Evolutionary conservation across 1,139 yeast species (phyloP).

Genomic region (Magnusiomyces clavatus): DNA sequence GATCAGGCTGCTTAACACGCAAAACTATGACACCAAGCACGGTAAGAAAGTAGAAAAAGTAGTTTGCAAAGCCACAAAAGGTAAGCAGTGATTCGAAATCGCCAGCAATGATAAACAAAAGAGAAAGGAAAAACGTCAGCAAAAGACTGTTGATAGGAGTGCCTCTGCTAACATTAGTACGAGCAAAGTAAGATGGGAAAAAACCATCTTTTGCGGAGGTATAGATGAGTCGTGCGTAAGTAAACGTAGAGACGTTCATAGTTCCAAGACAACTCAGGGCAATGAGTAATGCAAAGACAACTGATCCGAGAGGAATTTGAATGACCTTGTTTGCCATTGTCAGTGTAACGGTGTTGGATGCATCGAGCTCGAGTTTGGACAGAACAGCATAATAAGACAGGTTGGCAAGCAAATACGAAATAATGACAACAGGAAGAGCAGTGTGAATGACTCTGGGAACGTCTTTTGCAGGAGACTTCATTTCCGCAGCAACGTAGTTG

Average conservation of each 20-base stretch:
- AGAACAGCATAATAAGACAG: slow-evolving; percentile 34
- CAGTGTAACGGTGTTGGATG: slow-evolving; percentile 34
- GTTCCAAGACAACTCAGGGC: slow-evolving; percentile 37
- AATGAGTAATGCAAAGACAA: slow-evolving; percentile 31
- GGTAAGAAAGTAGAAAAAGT: slow-evolving; percentile 34
- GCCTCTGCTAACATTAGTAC: slow-evolving; percentile 22
- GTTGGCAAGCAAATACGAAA: slow-evolving; percentile 34
- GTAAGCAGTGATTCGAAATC: slow-evolving; percentile 33
- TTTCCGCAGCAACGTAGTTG: slow-evolving; percentile 37
- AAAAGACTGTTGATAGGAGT: slow-evolving; percentile 35
- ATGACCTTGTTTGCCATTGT: slow-evolving; percentile 30
- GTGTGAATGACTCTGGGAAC: slow-evolving; percentile 35
- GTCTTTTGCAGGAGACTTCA: slow-evolving; percentile 33
- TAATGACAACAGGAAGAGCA: slow-evolving; percentile 36
- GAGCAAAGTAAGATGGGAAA: slow-evolving; percentile 30
- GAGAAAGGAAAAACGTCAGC: slow-evolving; percentile 29
- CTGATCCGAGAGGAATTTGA: slow-evolving; percentile 27
- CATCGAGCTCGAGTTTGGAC: slow-evolving; percentile 27
- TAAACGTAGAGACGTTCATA: slow-evolving; percentile 35
- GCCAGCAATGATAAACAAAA: slow-evolving; percentile 30
- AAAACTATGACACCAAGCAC: slow-evolving; percentile 35
- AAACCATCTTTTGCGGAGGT: slow-evolving; percentile 33
- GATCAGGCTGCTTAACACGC: slow-evolving; percentile 30
- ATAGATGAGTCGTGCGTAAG: slow-evolving; percentile 34
- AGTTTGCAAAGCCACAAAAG: slow-evolving; percentile 37